These are phyloP conservation scores for Fusarium penzigii DNA, from an alignment of 2,329 filamentous ascomycete genomes.

Conservation along the genomic window DNA sequence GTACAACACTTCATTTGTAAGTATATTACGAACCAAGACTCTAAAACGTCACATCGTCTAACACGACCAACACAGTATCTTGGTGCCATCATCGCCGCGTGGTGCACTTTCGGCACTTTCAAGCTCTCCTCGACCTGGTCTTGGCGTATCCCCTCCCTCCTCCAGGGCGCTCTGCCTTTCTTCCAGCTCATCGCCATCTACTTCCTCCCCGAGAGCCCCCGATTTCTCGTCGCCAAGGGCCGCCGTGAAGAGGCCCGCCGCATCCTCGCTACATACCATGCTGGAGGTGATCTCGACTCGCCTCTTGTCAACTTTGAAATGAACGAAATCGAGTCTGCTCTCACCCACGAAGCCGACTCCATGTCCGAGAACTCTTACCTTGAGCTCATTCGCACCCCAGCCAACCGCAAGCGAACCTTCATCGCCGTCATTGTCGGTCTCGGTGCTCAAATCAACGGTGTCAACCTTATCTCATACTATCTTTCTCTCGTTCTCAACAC, in stretches of 20 bases:
- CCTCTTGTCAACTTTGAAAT: conserved; percentile 44
- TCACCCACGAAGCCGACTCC: conserved; percentile 33
- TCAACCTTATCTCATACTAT: conserved; percentile 32
- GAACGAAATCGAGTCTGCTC: conserved; percentile 40
- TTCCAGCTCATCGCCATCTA: conserved; percentile 27
- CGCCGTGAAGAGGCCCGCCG: conserved; percentile 37
- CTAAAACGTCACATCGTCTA: neutral
- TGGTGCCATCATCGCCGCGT: conserved; percentile 32
- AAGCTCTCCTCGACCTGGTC: conserved; percentile 23
- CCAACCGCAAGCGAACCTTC: conserved; percentile 27
- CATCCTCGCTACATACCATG: conserved; percentile 42
- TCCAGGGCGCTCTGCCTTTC: conserved; percentile 25
- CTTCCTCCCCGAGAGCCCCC: conserved; percentile 30
- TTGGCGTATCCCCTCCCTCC: conserved; percentile 30
- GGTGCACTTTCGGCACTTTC: conserved; percentile 31
- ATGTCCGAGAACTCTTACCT: conserved; percentile 39
- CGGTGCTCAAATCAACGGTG: conserved; percentile 25
- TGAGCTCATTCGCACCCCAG: conserved; percentile 41
- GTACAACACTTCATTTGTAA: conserved; percentile 35
- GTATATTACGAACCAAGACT: neutral
- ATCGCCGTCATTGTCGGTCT: conserved; percentile 24
- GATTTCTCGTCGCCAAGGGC: conserved; percentile 35
- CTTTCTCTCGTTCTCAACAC: conserved; percentile 41
- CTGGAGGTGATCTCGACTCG: conserved; percentile 41
- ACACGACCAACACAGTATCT: conserved; percentile 17